Conservation (phyloP, 345 rosid genomes). For the Citrus reticulata region DNA sequence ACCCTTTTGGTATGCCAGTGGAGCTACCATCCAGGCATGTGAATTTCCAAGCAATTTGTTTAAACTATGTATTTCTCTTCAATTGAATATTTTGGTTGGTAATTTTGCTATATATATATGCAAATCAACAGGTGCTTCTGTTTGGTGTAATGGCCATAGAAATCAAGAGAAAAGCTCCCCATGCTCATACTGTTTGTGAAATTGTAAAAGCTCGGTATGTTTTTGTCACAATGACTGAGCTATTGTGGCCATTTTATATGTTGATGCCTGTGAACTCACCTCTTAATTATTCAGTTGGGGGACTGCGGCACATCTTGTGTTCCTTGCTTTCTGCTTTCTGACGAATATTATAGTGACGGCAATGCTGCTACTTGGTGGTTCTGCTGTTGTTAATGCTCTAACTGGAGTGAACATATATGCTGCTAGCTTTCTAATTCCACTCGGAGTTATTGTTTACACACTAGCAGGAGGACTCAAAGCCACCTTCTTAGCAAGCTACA, state of each 20-base stretch:
- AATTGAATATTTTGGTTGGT: not conserved
- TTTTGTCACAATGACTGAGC: not conserved
- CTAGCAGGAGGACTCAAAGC: slow-evolving; percentile 97
- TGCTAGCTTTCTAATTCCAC: slow-evolving; percentile 94
- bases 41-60: not conserved
- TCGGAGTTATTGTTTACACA: slow-evolving; percentile 79
- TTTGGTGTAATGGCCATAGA: slow-evolving; percentile 96
- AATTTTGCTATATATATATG: not conserved
- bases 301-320: slow-evolving; percentile 72
- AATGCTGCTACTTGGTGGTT: slow-evolving; percentile 90
- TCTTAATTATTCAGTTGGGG: slow-evolving; percentile 67
- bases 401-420: slow-evolving; percentile 83
- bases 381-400: slow-evolving; percentile 92
- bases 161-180: slow-evolving; percentile 92
- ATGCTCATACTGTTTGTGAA: slow-evolving; percentile 93
- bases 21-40: slow-evolving; percentile 88
- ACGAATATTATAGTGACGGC: slow-evolving; percentile 85
- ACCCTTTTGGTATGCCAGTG: slow-evolving; percentile 97
- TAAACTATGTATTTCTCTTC: too few relatives aligned
- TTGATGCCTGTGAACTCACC: not conserved
- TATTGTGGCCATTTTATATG: not conserved
- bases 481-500: slow-evolving; percentile 91
- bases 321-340: slow-evolving; percentile 75
- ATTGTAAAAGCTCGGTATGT: slow-evolving; percentile 87
- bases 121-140: slow-evolving; percentile 57